Evolutionary conservation across 768 basidiomycete species (phyloP), one percentile per base, ranked within the genome.

Genomic region (Royoungia palumana): DNA sequence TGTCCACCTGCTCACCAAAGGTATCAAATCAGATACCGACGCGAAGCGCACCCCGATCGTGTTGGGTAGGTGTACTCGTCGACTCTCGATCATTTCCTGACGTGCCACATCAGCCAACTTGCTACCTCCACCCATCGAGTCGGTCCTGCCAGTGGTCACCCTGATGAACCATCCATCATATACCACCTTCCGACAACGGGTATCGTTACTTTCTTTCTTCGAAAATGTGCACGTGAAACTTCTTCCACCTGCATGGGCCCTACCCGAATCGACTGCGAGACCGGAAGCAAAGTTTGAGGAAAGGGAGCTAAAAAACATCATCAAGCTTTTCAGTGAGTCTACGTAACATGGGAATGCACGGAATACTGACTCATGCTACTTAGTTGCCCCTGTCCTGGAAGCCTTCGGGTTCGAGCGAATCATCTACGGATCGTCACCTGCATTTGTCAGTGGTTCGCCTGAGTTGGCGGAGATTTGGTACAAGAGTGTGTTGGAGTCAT

Each of bases 391-490:
- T 14, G 84, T 85, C 32, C 69, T 91, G 53, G 90, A 93, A 64
- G 90, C 90, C 3, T 92, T 92, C 63, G 90, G 90, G 7, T 88
- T 80, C 58, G 75, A 87, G 58, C 80, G 90, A 44, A 89, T 93
- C 57, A 75, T 93, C 17, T 92, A 86, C 66, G 90, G 89, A 8
- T 85, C 89, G 9, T 83, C 88, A 2, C 80, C 85, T 27, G 80
- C 84, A 11, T 67, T 73, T n/a, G 68, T 71, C 5, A 72, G 74
- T 3, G 72, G 71, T 21, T 71, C 73, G 22, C 59, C 71, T 21
- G 79, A 80, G 4, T 73, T 73, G 40, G 76, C 81, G 3, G 76
- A 75, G 32, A 81, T 83, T 51, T 93, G 90, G 90, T 93, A 89
- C 58, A 84, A 82, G 56, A 78, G 91, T 46, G 86, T 88, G 11